Evolutionary conservation across 2,329 filamentous ascomycete genomes (phyloP).

Genomic region (Escovopsis sp.): DNA sequence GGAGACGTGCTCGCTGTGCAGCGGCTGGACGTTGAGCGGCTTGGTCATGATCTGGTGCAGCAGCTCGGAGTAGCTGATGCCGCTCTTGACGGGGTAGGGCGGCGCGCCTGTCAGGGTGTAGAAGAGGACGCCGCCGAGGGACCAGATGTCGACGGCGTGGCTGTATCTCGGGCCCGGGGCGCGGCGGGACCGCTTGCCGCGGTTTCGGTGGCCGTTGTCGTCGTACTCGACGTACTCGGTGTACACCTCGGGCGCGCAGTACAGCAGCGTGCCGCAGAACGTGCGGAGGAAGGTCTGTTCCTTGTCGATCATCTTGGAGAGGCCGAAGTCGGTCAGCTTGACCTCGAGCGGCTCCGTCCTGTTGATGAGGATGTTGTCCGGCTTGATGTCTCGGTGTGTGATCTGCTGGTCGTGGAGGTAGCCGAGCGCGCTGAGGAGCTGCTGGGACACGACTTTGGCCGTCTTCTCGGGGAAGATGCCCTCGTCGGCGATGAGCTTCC

Average conservation of each 20-base stretch:
- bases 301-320: conserved; percentile 87
- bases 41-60: conserved; percentile 76
- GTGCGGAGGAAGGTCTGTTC: conserved; percentile 88
- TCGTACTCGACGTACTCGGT: conserved; percentile 57
- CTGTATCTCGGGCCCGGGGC: conserved; percentile 55
- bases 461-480: conserved; percentile 51
- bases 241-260: conserved; percentile 95
- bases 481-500: conserved; percentile 49
- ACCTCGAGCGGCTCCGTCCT: conserved; percentile 60
- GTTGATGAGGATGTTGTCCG: conserved; percentile 86
- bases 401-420: conserved; percentile 83
- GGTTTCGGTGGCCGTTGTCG: conserved; percentile 48
- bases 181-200: conserved; percentile 49
- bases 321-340: conserved; percentile 90
- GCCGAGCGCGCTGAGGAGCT: conserved; percentile 67
- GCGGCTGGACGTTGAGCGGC: conserved; percentile 48
- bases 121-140: conserved; percentile 82
- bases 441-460: conserved; percentile 56
- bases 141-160: conserved; percentile 93
- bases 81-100: conserved; percentile 66
- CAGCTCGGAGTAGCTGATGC: conserved; percentile 64
- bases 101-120: conserved; percentile 66
- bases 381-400: conserved; percentile 96
- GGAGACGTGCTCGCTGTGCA: conserved; percentile 47
- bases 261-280: conserved; percentile 89